Base-by-base conservation (phyloP, 306 rosid genomes). In the Corylus heterophylla region DNA sequence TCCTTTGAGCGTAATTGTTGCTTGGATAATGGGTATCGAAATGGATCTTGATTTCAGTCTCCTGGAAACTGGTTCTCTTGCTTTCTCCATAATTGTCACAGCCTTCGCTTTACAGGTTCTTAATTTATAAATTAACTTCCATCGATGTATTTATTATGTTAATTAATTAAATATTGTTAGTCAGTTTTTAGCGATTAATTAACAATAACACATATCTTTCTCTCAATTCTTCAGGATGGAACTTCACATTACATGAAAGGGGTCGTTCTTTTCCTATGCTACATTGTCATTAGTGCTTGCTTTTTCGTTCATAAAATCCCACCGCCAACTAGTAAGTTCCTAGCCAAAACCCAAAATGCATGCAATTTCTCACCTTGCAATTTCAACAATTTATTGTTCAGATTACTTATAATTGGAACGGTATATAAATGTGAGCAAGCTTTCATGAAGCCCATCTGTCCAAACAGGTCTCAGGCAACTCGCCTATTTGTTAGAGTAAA, bases 241-340 rank as follows among this genome's bases (percentile, higher is more conserved):
- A 92, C 93, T 72, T 94, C 98, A 69, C 94, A 92, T 87, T 94
- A 94, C 82, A 80, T 92, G 85, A 94, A 94, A 82, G 97, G 98
- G 67, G 84, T 92, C 39, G 78, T 94, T 70, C 98, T 94, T 76
- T 72, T 87, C 29, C 87, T 94, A 2, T 92, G 93, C 84, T 94
- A 92, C 86, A 12, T 94, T 78, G 85, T 90, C 54, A 92, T 92
- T 74, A 87, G 90, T 58, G 93, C 97, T 71, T 94, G 98, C 67
- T 92, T 94, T 82, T 94, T 92, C 49, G 93, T 94, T 75, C 82
- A 82, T 74, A 83, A 87, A 77, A 39, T 84, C 61, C 88, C 89
- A 39, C 56, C 71, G 4, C 45, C 45, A 6, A 31, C 2, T 31
- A 54, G 98, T 92, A 77, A 87, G 92, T 86, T 42, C 39, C 74